Evolutionary conservation across 768 basidiomycete species (phyloP).

Genomic region (Xanthoconium stramineum): DNA sequence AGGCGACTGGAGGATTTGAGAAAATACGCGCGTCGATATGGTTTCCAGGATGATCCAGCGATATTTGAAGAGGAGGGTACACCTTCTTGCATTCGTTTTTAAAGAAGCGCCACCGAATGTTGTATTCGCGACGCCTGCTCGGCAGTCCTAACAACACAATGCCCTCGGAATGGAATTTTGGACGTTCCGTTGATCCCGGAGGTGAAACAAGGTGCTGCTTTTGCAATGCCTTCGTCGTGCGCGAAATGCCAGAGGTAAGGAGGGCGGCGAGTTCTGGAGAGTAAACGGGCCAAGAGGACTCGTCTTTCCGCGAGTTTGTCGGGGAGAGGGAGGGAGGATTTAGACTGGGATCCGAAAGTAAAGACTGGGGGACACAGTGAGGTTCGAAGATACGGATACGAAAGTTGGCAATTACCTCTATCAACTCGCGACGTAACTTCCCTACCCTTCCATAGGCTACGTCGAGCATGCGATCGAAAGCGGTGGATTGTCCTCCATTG

Average conservation of each 20-base stretch:
- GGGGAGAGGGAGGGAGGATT: slow-evolving; percentile 33
- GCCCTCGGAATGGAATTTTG: slow-evolving; percentile 55
- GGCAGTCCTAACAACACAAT: slow-evolving; percentile 59
- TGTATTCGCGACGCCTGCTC: slow-evolving; percentile 72
- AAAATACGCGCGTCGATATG: slow-evolving; percentile 9
- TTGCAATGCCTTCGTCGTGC: slow-evolving; percentile 43
- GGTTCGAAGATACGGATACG: neutral
- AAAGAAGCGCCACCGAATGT: slow-evolving; percentile 69
- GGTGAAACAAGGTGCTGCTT: slow-evolving; percentile 44
- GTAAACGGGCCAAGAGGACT: slow-evolving; percentile 62
- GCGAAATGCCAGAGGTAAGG: slow-evolving; percentile 51
- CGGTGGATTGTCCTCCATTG: slow-evolving; percentile 44
- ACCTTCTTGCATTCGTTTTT: slow-evolving; percentile 51
- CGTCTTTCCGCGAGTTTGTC: slow-evolving; percentile 50
- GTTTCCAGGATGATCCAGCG: slow-evolving; percentile 19
- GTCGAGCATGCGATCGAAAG: slow-evolving; percentile 59
- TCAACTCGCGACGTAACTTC: slow-evolving; percentile 62
- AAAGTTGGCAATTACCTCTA: slow-evolving; percentile 46
- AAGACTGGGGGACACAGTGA: slow-evolving; percentile 41
- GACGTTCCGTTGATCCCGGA: slow-evolving; percentile 54
- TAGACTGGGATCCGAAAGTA: slow-evolving; percentile 45
- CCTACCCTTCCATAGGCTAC: slow-evolving; percentile 77
- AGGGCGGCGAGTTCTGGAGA: slow-evolving; percentile 61
- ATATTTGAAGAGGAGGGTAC: slow-evolving; percentile 56
- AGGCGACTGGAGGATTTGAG: slow-evolving; percentile 27